Evolutionary conservation across 2,329 filamentous ascomycete species (phyloP), one percentile per base, ranked within the genome.

Genomic region (Aspergillus neotritici): DNA sequence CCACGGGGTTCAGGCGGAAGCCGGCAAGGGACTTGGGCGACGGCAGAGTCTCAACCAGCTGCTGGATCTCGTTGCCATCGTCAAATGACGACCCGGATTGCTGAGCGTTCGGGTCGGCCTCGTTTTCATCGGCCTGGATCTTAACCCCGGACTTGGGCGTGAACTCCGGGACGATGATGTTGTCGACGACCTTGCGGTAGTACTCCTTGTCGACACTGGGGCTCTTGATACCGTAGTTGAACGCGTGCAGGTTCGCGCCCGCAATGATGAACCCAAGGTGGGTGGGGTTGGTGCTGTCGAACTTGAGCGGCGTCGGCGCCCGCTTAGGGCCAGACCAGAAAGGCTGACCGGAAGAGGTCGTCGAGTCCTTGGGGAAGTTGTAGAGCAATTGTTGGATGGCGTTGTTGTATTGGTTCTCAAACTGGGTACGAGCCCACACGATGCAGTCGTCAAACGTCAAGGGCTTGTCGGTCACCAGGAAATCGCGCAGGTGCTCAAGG

Each of bases 281-380:
- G 15, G 88, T 93, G 9, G 83, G 75, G 68, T 96, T 93, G 47
- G 82, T 78, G 36, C 83, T 69, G 57, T 96, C 87, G 55, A 98
- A 98, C 65, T 87, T 90, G 62, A 97, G 76, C 51, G 91, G 79
- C 50, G 94, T 88, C 4, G 93, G 93, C 10, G 93, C 93, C 60
- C 93, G 88, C 80, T 98, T 98, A 37, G 93, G 93, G 9, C 93
- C 91, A 25, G 93, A 97, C 93, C 93, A 98, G 78, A 98, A 98
- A 1, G 82, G 86, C 50, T 90, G 86, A 28, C 93, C 93, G 31
- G 80, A 85, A 2, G 89, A 94, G 1, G 93, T 95, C 43, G 78
- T 82, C 0, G 89, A 86, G 63, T 97, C 91, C 69, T 94, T 94
- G 49, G 93, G 93, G 73, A 98, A 98, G 72, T 96, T 97, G 76